Evolutionary conservation across 371 early-diverging fungal genomes (phyloP), one percentile per base, ranked within the genome.

Genomic region (Saksenaea oblongispora): DNA sequence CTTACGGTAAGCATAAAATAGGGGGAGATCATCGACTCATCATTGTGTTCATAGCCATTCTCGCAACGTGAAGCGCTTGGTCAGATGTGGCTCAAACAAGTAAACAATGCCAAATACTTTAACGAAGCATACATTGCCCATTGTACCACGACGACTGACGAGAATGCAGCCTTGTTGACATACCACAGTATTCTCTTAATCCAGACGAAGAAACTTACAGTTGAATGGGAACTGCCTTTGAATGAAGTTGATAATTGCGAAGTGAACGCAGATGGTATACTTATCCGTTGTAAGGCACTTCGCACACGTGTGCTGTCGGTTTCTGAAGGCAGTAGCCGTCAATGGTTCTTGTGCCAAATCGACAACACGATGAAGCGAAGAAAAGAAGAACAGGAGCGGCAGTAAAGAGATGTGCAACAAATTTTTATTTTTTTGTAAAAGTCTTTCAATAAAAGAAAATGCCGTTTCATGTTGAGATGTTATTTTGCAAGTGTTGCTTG

Each of bases 81-180:
- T 5, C 92, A 98, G 69, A 84, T 75, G 62, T 95, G 95, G 95
- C 85, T 97, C 53, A 93, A 92, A 65, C 89, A 91, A 65, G 78
- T 94, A 3, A 90, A 88, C 55, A 86, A 87, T 59, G 97, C 96
- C 2, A 82, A 81, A 56, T 96, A 88, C 69, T 87, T 90, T 36
- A 73, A 87, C n/a, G 96, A 97, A 57, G 83, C 79, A 35, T 98
- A 98, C 65, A 73, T 95, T 63, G 93, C 94, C 0, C 98, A 98
- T 64, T 70, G 64, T 27, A 53, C 72, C 3, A 61, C 71, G 0
- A 54, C 69, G 11, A 84, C 82, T 2, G 89, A 90, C 34, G 87
- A 89, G 41, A 80, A 77, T 67, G 82, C 88, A 3, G 85, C 82
- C 1, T 73, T 93, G 65, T 63, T 93, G 57, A 89, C 91, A 0